Conservation (phyloP, 129 eudicot species). For the Flaveria sonorensis region DNA sequence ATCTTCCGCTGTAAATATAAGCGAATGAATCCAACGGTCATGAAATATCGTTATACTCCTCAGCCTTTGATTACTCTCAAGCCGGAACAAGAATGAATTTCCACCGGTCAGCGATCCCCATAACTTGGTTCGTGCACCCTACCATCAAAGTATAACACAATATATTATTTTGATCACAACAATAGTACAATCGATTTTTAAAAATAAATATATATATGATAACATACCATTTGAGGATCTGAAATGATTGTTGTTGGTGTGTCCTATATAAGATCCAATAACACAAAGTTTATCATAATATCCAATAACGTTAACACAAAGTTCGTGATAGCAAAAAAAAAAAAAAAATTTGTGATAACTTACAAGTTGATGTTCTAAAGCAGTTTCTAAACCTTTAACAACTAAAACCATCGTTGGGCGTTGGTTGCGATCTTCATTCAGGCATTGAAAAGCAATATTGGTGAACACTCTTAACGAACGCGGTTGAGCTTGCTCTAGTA, state of each 20-base stretch:
- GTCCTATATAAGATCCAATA: background rate
- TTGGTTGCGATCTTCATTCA: background rate
- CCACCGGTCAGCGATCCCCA: conserved; percentile 22
- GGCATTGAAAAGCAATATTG: conserved; percentile 12
- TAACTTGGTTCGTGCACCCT: conserved; percentile 18
- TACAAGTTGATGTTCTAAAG: conserved; percentile 12
- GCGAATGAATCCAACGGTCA: conserved; percentile 1
- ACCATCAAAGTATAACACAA: background rate
- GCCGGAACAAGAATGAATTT: conserved; percentile 1
- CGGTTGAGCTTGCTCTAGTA: conserved; percentile 3
- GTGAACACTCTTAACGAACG: background rate
- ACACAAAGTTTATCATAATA: background rate
- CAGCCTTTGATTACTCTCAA: conserved; percentile 20
- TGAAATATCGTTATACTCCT: conserved; percentile 20
- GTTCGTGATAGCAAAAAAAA: background rate
- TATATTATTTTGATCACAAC: background rate
- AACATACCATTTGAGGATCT: conserved; percentile 17
- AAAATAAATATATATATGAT: background rate
- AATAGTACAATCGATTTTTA: background rate
- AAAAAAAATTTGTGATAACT: background rate
- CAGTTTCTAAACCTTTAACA: conserved; percentile 8
- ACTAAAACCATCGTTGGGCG: conserved; percentile 6
- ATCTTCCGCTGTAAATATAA: conserved; percentile 17
- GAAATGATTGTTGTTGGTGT: background rate
- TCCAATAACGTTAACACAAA: too few relatives aligned